Evolutionary conservation across 2,329 filamentous ascomycete species (phyloP).

Genomic region (Arthrocladium fulminans): DNA sequence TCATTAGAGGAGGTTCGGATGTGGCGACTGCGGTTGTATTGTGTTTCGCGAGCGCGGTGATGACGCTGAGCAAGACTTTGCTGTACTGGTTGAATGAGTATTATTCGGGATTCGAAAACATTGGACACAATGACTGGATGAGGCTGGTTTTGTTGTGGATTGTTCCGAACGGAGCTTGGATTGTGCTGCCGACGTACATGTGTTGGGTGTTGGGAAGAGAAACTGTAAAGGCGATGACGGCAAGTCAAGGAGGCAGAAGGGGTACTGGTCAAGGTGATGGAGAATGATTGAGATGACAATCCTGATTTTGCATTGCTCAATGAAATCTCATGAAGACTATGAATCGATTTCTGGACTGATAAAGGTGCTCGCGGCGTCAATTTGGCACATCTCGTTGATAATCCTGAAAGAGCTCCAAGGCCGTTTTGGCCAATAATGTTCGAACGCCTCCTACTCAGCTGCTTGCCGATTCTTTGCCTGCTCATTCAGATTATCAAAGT

Average conservation of each 20-base stretch:
- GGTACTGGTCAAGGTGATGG: not conserved
- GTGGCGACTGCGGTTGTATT: slow-evolving; percentile 50
- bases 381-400: too few species aligned
- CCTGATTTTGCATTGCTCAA: too few species aligned
- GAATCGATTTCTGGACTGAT: too few species aligned
- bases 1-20: slow-evolving; percentile 13
- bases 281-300: too few species aligned
- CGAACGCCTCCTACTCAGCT: too few species aligned
- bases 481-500: too few species aligned
- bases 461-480: too few species aligned
- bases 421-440: too few species aligned
- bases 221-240: slow-evolving; percentile 48
- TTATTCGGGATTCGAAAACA: slow-evolving; percentile 51
- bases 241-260: not conserved
- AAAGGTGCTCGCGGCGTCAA: too few species aligned
- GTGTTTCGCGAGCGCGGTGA: slow-evolving; percentile 49
- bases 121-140: slow-evolving; percentile 50
- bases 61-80: slow-evolving; percentile 59
- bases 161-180: slow-evolving; percentile 58
- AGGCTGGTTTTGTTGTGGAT: slow-evolving; percentile 52
- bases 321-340: too few species aligned
- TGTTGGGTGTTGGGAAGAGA: slow-evolving; percentile 51
- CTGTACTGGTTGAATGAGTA: slow-evolving; percentile 57
- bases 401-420: too few species aligned
- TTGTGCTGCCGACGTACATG: slow-evolving; percentile 55